Base-by-base conservation (phyloP, 768 basidiomycete species). In the Piloderma croceum region DNA sequence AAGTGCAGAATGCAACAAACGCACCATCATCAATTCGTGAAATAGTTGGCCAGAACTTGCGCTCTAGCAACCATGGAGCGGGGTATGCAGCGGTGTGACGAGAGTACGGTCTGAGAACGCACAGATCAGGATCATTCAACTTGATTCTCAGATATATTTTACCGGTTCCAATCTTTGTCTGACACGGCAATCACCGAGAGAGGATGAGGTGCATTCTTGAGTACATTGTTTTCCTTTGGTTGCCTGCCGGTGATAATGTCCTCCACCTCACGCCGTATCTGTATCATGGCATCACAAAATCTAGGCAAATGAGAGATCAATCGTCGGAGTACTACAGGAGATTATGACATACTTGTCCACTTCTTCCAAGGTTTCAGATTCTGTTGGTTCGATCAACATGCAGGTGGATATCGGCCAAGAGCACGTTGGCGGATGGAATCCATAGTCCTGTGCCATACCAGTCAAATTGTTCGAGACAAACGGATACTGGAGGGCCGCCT, bases 271-370 rank as follows among this genome's bases (percentile, higher is more conserved):
- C 79, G 69, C 36, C 93, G 86, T 49, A 99, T 99, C 48, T 85
- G 78, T 48, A 99, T 93, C 90, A 98, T 96, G 17, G 96, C 94
- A 50, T 98, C 90, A 63, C 94, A 96, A 71, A 99, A 98, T 54
- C 89, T 89, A 45, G 23, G 19, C 36, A 31, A 38, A 21, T 1
- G 24, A 12, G 21, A 41, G 44, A 37, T 25, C 34, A 23, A 34
- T 23, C 23, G 17, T 39, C 17, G 3, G 37, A 33, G 24, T 1
- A 21, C n/a, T 10, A 32, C 20, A 13, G 17, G 12, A n/a, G 7
- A 23, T 18, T 34, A 7, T 18, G 18, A 49, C 65, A 34, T 45
- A 87, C 80, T 83, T 77, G 55, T 98, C 90, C 38, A 98, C 77
- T 60, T 97, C 94, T 45, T 92, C 86, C 21, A 96, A 71, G 1